A percentile compares a stretch with the other conserved stretches of the same genome.
These are phyloP conservation scores for Phytopythium helicoides DNA, from an alignment of 352 stramenopile species.

Conservation along the genomic window DNA sequence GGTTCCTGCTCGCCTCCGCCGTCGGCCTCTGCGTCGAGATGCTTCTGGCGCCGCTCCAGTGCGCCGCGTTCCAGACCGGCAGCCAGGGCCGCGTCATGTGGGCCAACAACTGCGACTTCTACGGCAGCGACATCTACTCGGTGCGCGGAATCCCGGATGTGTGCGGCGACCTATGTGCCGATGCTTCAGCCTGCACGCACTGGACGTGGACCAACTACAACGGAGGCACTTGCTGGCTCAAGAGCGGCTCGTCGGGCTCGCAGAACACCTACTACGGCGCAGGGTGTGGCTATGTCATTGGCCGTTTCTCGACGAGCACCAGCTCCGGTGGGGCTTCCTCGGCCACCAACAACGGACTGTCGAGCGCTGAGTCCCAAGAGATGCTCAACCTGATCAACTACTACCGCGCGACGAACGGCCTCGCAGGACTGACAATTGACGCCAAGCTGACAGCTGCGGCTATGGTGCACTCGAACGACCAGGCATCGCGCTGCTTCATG, in stretches of 20 bases:
- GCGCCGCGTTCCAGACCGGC: slow-evolving; percentile 21
- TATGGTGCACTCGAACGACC: slow-evolving; percentile 39
- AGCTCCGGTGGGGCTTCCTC: slow-evolving; percentile 9
- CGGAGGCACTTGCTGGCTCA: slow-evolving; percentile 49
- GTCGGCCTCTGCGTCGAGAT: not conserved
- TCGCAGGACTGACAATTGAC: slow-evolving; percentile 37
- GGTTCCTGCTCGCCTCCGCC: slow-evolving; percentile 2
- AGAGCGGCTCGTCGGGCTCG: slow-evolving; percentile 18
- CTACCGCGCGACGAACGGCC: slow-evolving; percentile 38
- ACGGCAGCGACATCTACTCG: slow-evolving; percentile 25
- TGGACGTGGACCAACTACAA: slow-evolving; percentile 41
- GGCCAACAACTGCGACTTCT: slow-evolving; percentile 44
- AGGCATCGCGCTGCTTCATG: slow-evolving; percentile 42
- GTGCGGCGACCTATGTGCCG: slow-evolving; percentile 33
- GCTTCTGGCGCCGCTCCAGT: not conserved
- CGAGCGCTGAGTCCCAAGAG: slow-evolving; percentile 20
- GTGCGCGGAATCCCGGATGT: slow-evolving; percentile 26
- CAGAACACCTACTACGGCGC: slow-evolving; percentile 20
- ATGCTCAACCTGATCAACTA: slow-evolving; percentile 56
- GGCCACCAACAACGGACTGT: slow-evolving; percentile 29
- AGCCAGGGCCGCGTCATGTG: slow-evolving; percentile 41
- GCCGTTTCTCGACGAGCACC: slow-evolving; percentile 22
- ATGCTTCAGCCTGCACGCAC: slow-evolving; percentile 32
- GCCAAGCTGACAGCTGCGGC: slow-evolving; percentile 30
- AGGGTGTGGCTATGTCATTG: slow-evolving; percentile 39